A percentile compares a stretch with the other conserved stretches of the same genome.
Conservation (phyloP, 768 basidiomycete genomes). For the Suillus placidus region DNA sequence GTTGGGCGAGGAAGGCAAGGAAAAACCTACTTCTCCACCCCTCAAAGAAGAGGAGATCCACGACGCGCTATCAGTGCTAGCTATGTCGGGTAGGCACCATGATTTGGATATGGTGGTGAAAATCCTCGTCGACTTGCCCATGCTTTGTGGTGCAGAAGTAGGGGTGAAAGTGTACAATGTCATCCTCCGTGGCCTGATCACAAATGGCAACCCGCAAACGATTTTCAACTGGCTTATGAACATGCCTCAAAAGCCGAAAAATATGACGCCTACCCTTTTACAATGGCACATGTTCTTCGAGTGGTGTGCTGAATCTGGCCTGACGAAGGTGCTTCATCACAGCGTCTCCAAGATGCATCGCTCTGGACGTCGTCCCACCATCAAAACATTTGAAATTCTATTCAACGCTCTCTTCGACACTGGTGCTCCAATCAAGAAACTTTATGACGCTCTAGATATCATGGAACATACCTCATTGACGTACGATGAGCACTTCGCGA, state of each 20-base stretch:
- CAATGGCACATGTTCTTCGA: slow-evolving; percentile 61
- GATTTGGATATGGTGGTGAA: slow-evolving; percentile 59
- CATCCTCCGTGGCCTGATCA: slow-evolving; percentile 52
- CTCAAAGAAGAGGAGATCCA: slow-evolving; percentile 35
- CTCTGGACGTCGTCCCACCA: slow-evolving; percentile 45
- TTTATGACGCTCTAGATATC: slow-evolving; percentile 46
- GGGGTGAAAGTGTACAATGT: slow-evolving; percentile 50
- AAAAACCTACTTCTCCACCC: neutral
- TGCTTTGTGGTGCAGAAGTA: slow-evolving; percentile 48
- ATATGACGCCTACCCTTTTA: slow-evolving; percentile 47
- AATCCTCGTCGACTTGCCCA: slow-evolving; percentile 52
- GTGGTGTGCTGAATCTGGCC: slow-evolving; percentile 34
- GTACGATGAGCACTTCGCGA: slow-evolving; percentile 45
- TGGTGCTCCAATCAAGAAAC: slow-evolving; percentile 33
- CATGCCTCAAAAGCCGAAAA: slow-evolving; percentile 55
- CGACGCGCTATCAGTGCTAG: slow-evolving; percentile 47
- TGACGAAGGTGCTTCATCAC: slow-evolving; percentile 28
- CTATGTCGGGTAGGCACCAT: slow-evolving; percentile 50
- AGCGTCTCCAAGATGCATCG: slow-evolving; percentile 41
- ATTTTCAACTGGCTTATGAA: slow-evolving; percentile 52
- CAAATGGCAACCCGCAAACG: slow-evolving; percentile 45
- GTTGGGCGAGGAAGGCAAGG: neutral
- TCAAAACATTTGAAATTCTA: slow-evolving; percentile 51
- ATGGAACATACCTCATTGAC: slow-evolving; percentile 48
- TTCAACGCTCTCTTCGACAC: slow-evolving; percentile 45